phyloP scores from a whole-genome alignment of 2,329 filamentous ascomycete species.

The Salinomyces thailandicus region DNA sequence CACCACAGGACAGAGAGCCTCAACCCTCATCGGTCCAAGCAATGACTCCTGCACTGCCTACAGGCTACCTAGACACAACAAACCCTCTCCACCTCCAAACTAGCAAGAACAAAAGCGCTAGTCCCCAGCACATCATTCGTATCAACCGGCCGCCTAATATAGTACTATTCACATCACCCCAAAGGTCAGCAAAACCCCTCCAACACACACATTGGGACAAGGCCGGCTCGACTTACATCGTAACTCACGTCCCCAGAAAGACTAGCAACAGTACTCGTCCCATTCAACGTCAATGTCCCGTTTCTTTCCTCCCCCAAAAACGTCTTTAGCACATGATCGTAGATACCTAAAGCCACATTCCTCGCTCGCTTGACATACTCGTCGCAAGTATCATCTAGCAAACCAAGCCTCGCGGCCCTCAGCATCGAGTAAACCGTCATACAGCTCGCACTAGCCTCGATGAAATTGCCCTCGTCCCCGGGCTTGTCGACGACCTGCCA shows the following conservation, averaged over 20 bases:
- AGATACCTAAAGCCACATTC: slow-evolving; percentile 40
- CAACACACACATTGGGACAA: too few relatives aligned
- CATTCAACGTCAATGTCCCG: slow-evolving; percentile 30
- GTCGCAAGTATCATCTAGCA: slow-evolving; percentile 18
- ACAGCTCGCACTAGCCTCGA: slow-evolving; percentile 48
- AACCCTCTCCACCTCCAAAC: slow-evolving; percentile 24
- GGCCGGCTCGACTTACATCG: slow-evolving; percentile 40
- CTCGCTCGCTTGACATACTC: slow-evolving; percentile 18
- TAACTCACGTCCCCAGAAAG: slow-evolving; percentile 41
- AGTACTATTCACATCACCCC: too few relatives aligned
- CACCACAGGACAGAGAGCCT: too few relatives aligned
- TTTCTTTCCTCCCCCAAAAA: slow-evolving; percentile 38
- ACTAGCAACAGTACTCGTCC: slow-evolving; percentile 42
- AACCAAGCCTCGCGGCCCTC: slow-evolving; percentile 34
- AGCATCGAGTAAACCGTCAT: slow-evolving; percentile 49
- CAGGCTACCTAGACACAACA: too few relatives aligned
- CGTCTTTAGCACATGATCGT: slow-evolving; percentile 34
- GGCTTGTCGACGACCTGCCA: slow-evolving; percentile 47
- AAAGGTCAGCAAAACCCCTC: too few relatives aligned
- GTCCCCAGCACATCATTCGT: slow-evolving; percentile 31
- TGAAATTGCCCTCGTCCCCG: slow-evolving; percentile 44
- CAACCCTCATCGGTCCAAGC: too few relatives aligned
- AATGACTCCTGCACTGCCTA: too few relatives aligned
- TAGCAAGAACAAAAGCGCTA: slow-evolving; percentile 32
- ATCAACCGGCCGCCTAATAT: slow-evolving; percentile 30